phyloP scores from a whole-genome alignment of 31 red algal species.

The Odonthalia washingtoniensis region DNA sequence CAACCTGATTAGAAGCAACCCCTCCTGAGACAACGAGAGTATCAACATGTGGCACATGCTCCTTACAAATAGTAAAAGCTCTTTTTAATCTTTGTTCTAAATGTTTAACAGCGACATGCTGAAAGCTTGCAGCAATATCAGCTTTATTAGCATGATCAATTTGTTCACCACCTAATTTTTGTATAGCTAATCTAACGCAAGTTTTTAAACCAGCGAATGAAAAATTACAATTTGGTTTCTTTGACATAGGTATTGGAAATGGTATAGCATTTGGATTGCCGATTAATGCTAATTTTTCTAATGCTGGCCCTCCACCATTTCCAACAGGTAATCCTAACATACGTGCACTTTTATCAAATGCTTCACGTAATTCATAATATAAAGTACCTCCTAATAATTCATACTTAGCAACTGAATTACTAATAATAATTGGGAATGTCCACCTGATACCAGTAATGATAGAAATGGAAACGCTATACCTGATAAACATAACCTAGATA shows the following conservation, averaged over 20 bases:
- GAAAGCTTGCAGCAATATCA: slow-evolving; percentile 91
- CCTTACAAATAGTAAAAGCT: slow-evolving; percentile 76
- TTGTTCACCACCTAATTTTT: slow-evolving; percentile 4
- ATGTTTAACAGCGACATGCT: slow-evolving; percentile 83
- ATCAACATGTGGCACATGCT: too few species aligned
- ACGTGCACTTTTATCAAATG: slow-evolving; percentile 94
- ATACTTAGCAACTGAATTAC: slow-evolving; percentile 65
- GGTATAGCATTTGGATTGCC: too few species aligned
- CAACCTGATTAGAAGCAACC: too few species aligned
- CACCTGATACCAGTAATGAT: slow-evolving; percentile 85
- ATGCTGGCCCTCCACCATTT: slow-evolving; percentile 88
- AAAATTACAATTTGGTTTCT: slow-evolving; percentile 86
- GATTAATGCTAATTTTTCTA: too few species aligned
- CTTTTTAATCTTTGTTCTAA: slow-evolving; percentile 71
- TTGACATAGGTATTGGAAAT: too few species aligned
- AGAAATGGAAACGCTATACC: too few species aligned
- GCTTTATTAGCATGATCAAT: not conserved
- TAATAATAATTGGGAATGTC: slow-evolving; percentile 87
- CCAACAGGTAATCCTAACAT: slow-evolving; percentile 82
- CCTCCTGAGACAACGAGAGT: too few species aligned
- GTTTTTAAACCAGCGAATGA: slow-evolving; percentile 98
- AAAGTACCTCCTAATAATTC: too few species aligned
- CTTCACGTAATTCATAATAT: slow-evolving; percentile 48
- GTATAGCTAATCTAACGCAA: slow-evolving; percentile 69
- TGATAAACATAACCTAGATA: too few species aligned